Evolutionary conservation across 331 rosid species (phyloP), one percentile per base, ranked within the genome.

Genomic region (Malus hybrid): DNA sequence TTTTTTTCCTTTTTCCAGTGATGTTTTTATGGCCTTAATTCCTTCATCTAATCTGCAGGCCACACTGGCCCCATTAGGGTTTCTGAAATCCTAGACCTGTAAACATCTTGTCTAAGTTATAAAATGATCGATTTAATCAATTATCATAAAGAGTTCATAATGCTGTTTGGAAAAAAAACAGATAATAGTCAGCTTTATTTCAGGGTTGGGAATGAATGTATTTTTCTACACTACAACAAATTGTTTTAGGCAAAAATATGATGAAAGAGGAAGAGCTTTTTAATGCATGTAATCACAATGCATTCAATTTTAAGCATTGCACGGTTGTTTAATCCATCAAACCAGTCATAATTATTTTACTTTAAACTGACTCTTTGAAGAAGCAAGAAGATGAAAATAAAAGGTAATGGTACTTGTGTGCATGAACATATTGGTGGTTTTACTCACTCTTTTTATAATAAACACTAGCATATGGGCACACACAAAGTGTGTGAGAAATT

Each of bases 1-100:
- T 19, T 33, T 15, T 70, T 59, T 34, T 11, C 28, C 34, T 39
- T 7, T 76, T 69, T 52, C 13, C 70, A 18, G 76, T 80, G 65
- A 86, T 77, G 87, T 69, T 69, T 70, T 60, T 19, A 71, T 65
- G 81, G 76, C 80, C 75, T 82, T 81, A 63, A 64, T 76, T 79
- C 79, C 74, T 80, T 79, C 80, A 69, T 65, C 48, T 36, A 54
- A 78, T 64, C 6, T 50, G 56, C 20, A 52, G 20, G 57, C 4
- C 20, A 52, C 20, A 52, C n/a, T 18, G 1, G 57, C 57, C 57
- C 9, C 57, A 52, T 52, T 52, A 52, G 57, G 57, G 57, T 52
- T 52, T 52, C 9, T 16, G 57, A 52, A 52, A 52, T 9, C 57
- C 57, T 52, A 16, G 57, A 16, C 57, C 9, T 46, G 50, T 28